These are phyloP conservation scores for Pseudogymnoascus sp. DNA, from an alignment of 2,329 filamentous ascomycete species.

Conservation along the genomic window DNA sequence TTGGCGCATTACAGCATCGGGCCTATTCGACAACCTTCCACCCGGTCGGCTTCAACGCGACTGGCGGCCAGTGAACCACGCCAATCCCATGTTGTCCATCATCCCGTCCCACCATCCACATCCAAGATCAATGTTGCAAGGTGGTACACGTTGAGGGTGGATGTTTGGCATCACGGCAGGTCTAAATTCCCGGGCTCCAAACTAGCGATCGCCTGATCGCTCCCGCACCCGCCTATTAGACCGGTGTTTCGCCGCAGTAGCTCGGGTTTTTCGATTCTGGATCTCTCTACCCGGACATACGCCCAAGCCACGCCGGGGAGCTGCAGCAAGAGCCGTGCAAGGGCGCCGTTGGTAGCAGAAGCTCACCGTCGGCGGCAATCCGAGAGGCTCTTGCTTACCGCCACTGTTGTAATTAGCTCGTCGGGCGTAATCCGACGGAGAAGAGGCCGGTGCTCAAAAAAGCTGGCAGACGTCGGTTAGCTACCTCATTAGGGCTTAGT, in stretches of 20 bases:
- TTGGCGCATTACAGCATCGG: conserved; percentile 1
- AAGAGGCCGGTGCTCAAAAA: neutral
- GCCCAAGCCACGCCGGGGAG: neutral
- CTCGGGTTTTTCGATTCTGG: neutral
- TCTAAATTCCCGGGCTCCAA: neutral
- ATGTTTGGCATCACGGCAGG: neutral
- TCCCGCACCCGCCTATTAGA: conserved; percentile 3
- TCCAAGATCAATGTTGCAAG: neutral
- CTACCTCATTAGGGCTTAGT: neutral
- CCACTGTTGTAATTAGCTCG: neutral
- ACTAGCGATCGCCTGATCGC: conserved; percentile 7
- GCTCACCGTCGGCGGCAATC: neutral
- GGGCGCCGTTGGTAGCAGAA: neutral
- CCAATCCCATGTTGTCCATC: neutral
- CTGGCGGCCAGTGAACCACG: neutral
- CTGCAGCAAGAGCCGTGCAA: neutral
- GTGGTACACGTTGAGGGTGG: neutral
- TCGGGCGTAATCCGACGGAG: neutral
- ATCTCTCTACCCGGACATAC: neutral
- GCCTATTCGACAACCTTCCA: conserved; percentile 7
- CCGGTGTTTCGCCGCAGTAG: neutral
- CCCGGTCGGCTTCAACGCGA: conserved; percentile 3
- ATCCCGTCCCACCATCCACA: neutral
- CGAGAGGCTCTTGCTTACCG: neutral
- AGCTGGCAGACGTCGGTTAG: neutral